Base-by-base conservation (phyloP, 805 yeast genomes). In the Pichia sporocuriosa region DNA sequence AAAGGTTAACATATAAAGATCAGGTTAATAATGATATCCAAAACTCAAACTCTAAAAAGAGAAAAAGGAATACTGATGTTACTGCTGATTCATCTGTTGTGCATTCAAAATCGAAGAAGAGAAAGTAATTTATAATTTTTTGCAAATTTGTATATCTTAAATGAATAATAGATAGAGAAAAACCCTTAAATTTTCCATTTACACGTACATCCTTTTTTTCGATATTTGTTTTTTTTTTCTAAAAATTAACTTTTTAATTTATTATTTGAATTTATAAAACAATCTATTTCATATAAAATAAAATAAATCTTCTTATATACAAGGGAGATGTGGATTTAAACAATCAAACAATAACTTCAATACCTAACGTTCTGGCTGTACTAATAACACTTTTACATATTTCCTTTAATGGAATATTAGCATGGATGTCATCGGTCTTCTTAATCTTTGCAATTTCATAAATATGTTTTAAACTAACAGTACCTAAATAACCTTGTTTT, bases 401-500 rank as follows among this genome's bases (percentile, higher is more conserved):
- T 17, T 83, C 76, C 57, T 84, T 76, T 58, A 90, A 59, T 17
- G 81, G 84, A 43, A 82, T 65, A 39, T 73, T 71, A 41, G 79
- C 73, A 62, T 88, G 95, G 53, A 82, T 75, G 2, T 77, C 79
- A 62, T 93, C 98, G 2, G 81, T 82, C 61, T 88, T 78, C 67
- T 93, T 93, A 52, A 93, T 82, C 66, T 87, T 83, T 28, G 98
- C 97, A 54, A 93, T 84, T 66, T 90, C 97, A 59, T 86, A 93
- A 23, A 88, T 74, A 59, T 93, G 97, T 62, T 93, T 93, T 54
- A 93, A 71, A 15, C 89, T 78, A 30, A 75, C 57, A 39, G 68
- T 63, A 30, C 63, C 63, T 11, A 55, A 54, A 24, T 60, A 59
- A 19, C 57, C 53, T 25, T 50, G 44, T 28, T 48, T 48, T 28